Percentiles rank a stretch among this genome's conserved stretches.
These are phyloP conservation scores for Chondrostereum purpureum DNA, from an alignment of 1,284 basidiomycete species.

Conservation along the genomic window DNA sequence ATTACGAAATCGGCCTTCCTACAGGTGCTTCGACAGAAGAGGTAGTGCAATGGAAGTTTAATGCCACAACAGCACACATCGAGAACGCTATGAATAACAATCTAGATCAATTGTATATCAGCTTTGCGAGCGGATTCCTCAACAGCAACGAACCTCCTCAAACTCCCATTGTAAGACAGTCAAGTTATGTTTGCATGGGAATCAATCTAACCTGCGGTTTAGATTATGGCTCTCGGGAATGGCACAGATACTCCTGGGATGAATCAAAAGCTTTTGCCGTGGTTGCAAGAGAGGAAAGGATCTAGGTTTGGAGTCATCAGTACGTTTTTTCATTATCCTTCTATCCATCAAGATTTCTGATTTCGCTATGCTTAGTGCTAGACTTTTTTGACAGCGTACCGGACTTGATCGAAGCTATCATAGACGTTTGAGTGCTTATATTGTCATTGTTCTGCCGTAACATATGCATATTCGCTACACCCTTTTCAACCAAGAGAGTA, in stretches of 20 bases:
- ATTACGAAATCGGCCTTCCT: constrained; percentile 31
- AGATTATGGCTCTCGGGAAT: constrained; percentile 37
- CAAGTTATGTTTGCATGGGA: not conserved
- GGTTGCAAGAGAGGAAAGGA: constrained; percentile 31
- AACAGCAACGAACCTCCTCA: constrained; percentile 21
- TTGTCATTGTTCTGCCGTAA: too few species aligned
- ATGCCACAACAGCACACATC: constrained; percentile 30
- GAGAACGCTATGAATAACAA: constrained; percentile 25
- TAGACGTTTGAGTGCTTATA: constrained; percentile 11
- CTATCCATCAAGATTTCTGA: not conserved
- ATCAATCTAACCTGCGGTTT: constrained; percentile 4
- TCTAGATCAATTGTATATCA: constrained; percentile 36
- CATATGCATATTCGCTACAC: too few species aligned
- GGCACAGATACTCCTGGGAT: constrained; percentile 27
- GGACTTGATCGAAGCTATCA: constrained; percentile 15
- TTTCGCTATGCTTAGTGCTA: constrained; percentile 10
- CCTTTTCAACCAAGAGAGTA: too few species aligned
- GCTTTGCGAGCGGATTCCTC: constrained; percentile 34
- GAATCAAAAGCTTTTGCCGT: constrained; percentile 33
- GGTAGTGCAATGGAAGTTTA: constrained; percentile 34
- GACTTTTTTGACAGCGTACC: constrained; percentile 16
- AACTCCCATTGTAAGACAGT: constrained; percentile 15
- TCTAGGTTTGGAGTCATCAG: constrained; percentile 36
- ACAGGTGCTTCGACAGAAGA: constrained; percentile 22
- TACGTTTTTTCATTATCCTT: constrained; percentile 18